Percentiles rank a stretch among this genome's conserved stretches.
Evolutionary conservation across 306 rosid genomes (phyloP).

Genomic region (Begonia peltatifolia): DNA sequence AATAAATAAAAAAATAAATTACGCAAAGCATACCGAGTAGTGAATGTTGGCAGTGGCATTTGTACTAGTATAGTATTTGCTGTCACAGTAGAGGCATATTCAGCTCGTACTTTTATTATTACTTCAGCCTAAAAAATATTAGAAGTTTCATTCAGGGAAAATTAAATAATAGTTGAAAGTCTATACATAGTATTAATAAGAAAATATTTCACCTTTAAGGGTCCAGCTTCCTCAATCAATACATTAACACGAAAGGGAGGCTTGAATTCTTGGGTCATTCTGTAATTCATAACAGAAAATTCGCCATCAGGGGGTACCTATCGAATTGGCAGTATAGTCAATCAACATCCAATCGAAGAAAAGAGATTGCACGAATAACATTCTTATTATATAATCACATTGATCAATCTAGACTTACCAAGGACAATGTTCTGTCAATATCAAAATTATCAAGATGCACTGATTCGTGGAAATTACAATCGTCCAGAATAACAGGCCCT

Average conservation of each 20-base stretch:
- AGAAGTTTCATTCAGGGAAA: conserved; percentile 10
- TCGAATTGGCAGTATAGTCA: conserved; percentile 6
- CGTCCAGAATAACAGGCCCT: conserved; percentile 59
- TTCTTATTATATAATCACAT: neutral
- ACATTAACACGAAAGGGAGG: conserved; percentile 66
- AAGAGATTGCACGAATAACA: neutral
- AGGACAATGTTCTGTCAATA: conserved; percentile 43
- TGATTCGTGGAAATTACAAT: conserved; percentile 85
- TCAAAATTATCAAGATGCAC: conserved; percentile 73
- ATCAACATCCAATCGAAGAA: conserved; percentile 1
- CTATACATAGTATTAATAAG: conserved; percentile 5
- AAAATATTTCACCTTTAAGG: conserved; percentile 36
- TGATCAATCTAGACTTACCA: conserved; percentile 28
- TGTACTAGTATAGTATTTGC: conserved; percentile 52
- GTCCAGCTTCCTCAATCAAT: conserved; percentile 65
- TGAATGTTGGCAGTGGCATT: conserved; percentile 59
- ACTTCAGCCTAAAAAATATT: conserved; percentile 50
- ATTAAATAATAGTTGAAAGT: conserved; percentile 2
- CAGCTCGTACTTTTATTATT: conserved; percentile 56
- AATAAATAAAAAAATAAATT: conserved; percentile 7
- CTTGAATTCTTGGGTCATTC: conserved; percentile 68
- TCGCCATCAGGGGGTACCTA: conserved; percentile 84
- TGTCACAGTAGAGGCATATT: conserved; percentile 44
- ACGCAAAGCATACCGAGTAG: conserved; percentile 33
- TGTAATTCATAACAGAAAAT: conserved; percentile 81